These are phyloP conservation scores for Xylariaceae sp. DNA, from an alignment of 2,329 filamentous ascomycete genomes.

Conservation along the genomic window DNA sequence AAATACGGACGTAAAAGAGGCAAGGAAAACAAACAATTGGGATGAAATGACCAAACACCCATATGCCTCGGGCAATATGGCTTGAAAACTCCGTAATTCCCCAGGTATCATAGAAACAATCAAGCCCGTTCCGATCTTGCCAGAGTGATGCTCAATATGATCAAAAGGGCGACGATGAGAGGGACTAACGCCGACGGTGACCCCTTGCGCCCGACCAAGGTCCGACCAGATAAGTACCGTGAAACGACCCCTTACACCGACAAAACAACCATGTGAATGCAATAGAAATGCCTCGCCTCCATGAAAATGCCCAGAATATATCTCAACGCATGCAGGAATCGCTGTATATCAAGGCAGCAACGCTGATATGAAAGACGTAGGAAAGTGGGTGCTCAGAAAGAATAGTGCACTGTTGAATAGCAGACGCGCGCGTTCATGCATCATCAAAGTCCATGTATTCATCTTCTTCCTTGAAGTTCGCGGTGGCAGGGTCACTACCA, in stretches of 20 bases:
- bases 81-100: slow-evolving; percentile 25
- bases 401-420: not conserved
- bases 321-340: slow-evolving; percentile 13
- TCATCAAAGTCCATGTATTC: slow-evolving; percentile 54
- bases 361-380: slow-evolving; percentile 15
- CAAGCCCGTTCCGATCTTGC: slow-evolving; percentile 18
- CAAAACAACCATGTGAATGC: slow-evolving; percentile 22
- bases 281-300: slow-evolving; percentile 19
- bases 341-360: slow-evolving; percentile 13
- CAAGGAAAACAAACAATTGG: too few species aligned
- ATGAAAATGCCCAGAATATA: slow-evolving; percentile 18
- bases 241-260: slow-evolving; percentile 6
- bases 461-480: slow-evolving; percentile 90
- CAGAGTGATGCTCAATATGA: slow-evolving; percentile 16
- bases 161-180: slow-evolving; percentile 7
- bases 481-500: slow-evolving; percentile 59
- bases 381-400: slow-evolving; percentile 4
- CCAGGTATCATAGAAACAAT: slow-evolving; percentile 30
- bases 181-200: slow-evolving; percentile 3
- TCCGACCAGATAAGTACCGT: slow-evolving; percentile 3
- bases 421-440: slow-evolving; percentile 3
- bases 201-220: slow-evolving; percentile 5
- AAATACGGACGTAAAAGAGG: slow-evolving; percentile 5
- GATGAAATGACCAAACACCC: slow-evolving; percentile 9
- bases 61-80: slow-evolving; percentile 10